Conservation (phyloP, 305 asterid species). For the Fraxinus floribunda region DNA sequence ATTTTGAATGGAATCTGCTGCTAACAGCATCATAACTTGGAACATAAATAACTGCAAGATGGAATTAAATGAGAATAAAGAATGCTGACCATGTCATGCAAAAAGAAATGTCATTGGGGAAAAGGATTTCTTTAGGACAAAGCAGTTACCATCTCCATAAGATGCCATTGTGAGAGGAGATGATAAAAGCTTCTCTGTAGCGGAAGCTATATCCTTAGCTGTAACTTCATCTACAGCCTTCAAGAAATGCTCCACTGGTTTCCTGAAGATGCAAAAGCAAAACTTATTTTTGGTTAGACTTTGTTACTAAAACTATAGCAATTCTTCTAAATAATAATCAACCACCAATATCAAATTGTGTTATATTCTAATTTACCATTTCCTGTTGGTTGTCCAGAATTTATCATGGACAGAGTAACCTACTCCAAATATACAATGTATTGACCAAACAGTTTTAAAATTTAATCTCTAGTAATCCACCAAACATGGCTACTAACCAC, state of each 20-base stretch:
- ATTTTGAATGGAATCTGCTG: slow-evolving; percentile 47
- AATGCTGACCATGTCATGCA: not conserved
- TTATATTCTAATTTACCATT: not conserved
- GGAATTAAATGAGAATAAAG: slow-evolving; percentile 11
- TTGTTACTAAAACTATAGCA: not conserved
- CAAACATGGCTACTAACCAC: not conserved
- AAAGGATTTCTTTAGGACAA: not conserved
- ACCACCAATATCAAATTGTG: not conserved
- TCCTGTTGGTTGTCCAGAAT: not conserved
- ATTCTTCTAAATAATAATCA: not conserved
- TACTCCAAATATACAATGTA: not conserved
- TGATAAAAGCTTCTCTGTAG: slow-evolving; percentile 48
- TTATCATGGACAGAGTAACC: not conserved
- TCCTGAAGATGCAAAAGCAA: slow-evolving; percentile 42
- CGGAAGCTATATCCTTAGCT: slow-evolving; percentile 46
- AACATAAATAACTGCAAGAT: slow-evolving; percentile 61
- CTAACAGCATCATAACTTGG: slow-evolving; percentile 73
- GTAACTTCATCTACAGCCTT: slow-evolving; percentile 58
- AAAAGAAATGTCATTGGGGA: not conserved
- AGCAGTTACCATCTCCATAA: slow-evolving; percentile 80
- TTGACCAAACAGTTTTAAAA: not conserved
- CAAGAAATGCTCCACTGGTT: slow-evolving; percentile 83
- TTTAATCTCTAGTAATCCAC: not conserved
- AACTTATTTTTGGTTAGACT: not conserved
- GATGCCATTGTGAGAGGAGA: slow-evolving; percentile 95